These are phyloP conservation scores for Torulaspora delbrueckii DNA, from an alignment of 805 yeast genomes.

Conservation along the genomic window DNA sequence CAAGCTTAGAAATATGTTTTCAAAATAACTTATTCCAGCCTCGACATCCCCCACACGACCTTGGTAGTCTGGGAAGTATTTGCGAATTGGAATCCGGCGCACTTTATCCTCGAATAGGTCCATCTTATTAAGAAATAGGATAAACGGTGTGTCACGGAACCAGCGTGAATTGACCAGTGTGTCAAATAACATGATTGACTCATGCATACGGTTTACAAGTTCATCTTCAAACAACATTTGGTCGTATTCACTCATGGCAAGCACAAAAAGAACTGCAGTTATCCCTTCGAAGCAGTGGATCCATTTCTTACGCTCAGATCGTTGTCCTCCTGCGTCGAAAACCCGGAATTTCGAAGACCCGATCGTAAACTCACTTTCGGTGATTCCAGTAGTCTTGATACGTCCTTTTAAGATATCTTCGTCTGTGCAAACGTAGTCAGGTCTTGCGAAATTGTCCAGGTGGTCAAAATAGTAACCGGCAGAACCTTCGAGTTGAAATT, in stretches of 20 bases:
- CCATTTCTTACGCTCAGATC: conserved; percentile 90
- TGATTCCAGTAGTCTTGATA: conserved; percentile 92
- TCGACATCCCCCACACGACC: conserved; percentile 62
- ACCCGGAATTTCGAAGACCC: conserved; percentile 65
- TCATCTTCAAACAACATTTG: conserved; percentile 88
- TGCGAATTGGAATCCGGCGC: conserved; percentile 54
- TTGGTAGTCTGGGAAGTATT: conserved; percentile 72
- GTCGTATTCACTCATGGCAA: conserved; percentile 89
- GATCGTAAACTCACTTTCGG: conserved; percentile 75
- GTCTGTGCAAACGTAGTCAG: conserved; percentile 65
- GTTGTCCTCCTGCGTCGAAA: conserved; percentile 94
- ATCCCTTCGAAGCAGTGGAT: conserved; percentile 90
- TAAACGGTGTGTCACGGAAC: conserved; percentile 83
- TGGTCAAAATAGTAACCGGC: conserved; percentile 77
- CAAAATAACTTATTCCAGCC: conserved; percentile 68
- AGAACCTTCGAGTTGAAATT: conserved; percentile 80
- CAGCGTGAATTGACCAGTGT: conserved; percentile 78
- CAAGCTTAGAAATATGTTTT: conserved; percentile 54
- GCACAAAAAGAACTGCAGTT: conserved; percentile 80
- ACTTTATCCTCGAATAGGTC: conserved; percentile 77
- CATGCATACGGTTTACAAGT: conserved; percentile 84
- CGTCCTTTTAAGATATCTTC: conserved; percentile 85
- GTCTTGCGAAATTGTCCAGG: conserved; percentile 58
- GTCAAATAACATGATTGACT: conserved; percentile 78
- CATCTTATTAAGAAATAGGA: conserved; percentile 81